Percentiles rank a stretch among this genome's conserved stretches.
Conservation (phyloP, 1,139 yeast species). For the Candida pseudocylindracea region DNA sequence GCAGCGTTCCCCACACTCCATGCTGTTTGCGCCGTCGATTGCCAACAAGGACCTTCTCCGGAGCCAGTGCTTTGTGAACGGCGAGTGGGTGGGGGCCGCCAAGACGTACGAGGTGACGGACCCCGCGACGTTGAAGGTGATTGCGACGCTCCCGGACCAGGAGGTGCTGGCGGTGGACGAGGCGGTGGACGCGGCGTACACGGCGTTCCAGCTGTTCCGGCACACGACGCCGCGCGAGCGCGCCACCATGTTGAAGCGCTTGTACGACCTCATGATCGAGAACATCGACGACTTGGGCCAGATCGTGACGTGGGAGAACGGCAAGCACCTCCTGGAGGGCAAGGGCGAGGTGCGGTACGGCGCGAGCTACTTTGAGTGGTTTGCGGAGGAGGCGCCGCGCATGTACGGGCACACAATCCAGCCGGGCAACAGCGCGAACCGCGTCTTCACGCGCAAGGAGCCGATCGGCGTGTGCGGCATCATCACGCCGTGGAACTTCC, state of each 20-base stretch:
- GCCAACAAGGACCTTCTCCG: too few relatives aligned
- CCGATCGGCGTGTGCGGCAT: constrained; percentile 27
- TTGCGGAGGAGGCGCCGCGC: constrained; percentile 68
- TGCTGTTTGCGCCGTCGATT: too few relatives aligned
- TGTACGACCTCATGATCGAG: constrained; percentile 39
- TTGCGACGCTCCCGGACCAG: constrained; percentile 35
- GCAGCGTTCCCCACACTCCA: too few relatives aligned
- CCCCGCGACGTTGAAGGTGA: constrained; percentile 46
- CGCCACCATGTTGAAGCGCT: constrained; percentile 29
- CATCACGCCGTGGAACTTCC: constrained; percentile 25
- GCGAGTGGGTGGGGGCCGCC: constrained; percentile 38
- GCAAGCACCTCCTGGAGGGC: constrained; percentile 61
- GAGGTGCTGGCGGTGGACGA: constrained; percentile 28
- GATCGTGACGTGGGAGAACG: constrained; percentile 61
- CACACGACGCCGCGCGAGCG: constrained; percentile 45
- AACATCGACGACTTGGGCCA: constrained; percentile 57
- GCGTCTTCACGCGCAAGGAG: constrained; percentile 44
- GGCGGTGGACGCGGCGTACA: constrained; percentile 40
- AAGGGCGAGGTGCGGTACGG: constrained; percentile 57
- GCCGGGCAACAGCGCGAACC: constrained; percentile 29
- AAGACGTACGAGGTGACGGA: constrained; percentile 44
- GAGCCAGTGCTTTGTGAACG: constrained; percentile 41
- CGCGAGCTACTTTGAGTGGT: constrained; percentile 74
- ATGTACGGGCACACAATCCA: constrained; percentile 52
- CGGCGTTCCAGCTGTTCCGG: constrained; percentile 35